Evolutionary conservation across 495 filamentous ascomycete genomes (phyloP), one percentile per base, ranked within the genome.

Genomic region (Jackrogersella minutella): DNA sequence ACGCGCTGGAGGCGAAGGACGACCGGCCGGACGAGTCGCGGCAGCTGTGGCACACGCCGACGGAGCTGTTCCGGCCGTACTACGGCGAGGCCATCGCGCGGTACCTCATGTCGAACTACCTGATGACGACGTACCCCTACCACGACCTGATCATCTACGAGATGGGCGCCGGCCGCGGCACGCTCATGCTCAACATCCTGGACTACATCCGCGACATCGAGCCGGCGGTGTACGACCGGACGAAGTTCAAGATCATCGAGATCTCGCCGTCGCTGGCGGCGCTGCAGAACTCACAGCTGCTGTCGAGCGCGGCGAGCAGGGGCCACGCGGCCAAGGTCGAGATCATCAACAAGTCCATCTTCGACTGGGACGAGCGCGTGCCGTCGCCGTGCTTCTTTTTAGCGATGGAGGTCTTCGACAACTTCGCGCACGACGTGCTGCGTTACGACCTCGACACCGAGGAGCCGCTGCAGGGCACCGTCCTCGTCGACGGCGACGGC

Each of bases 121-220:
- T 94, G 75, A 85, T 97, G 71, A 91, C 90, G 22, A 86, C 92
- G 19, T 97, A 93, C 77, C 96, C 95, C 5, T 97, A 97, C 82
- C 88, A 96, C 77, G 95, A 99, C 80, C 86, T 99, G 47, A 92
- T 96, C 62, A 97, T 99, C 71, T 99, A 97, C 84, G 95, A 99
- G 76, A 93, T 99, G 87, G 95, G 95, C 17, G 95, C 95, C 46
- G 95, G 95, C 58, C 95, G 97, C 71, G 95, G 95, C 40, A 99
- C 96, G 3, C 85, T 99, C 70, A 99, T 99, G 95, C 82, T 93
- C 67, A 98, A 99, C 76, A 93, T 98, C 58, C 84, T 99, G 51
- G 93, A 99, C 81, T 95, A 94, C 79, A 96, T 99, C 75, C 92
- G 93, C 61, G 89, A 91, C 69, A 85, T 87, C 24, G 90, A 99